Conservation (phyloP, 768 basidiomycete genomes). For the Imleria badia region DNA sequence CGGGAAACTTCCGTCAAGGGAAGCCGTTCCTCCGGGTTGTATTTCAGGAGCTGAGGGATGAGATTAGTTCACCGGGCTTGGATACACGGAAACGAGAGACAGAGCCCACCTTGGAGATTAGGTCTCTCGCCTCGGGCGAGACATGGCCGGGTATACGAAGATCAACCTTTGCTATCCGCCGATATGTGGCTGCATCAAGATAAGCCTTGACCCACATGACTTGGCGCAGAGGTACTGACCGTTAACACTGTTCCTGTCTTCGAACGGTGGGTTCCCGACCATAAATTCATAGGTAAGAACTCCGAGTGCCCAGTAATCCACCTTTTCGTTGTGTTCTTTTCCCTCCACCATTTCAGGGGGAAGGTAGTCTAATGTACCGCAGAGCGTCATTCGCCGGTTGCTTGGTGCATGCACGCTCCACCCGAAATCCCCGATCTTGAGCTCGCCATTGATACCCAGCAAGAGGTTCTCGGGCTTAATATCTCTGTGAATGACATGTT, state of each 20-base stretch:
- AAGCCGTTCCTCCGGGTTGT: constrained; percentile 76
- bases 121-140: constrained; percentile 44
- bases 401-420: constrained; percentile 98
- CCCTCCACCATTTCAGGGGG: constrained; percentile 99
- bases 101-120: constrained; percentile 42
- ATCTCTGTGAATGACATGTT: constrained; percentile 98
- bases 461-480: constrained; percentile 99
- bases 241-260: constrained; percentile 74
- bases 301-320: constrained; percentile 96
- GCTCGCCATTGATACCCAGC: constrained; percentile 90
- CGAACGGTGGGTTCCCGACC: constrained; percentile 81
- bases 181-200: constrained; percentile 70
- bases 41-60: constrained; percentile 67
- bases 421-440: constrained; percentile 98
- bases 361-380: constrained; percentile 94
- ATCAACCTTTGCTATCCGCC: constrained; percentile 86
- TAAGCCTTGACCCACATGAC: constrained; percentile 7
- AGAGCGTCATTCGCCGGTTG: constrained; percentile 85
- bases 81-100: not conserved
- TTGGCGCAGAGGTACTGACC: constrained; percentile 46
- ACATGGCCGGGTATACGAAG: constrained; percentile 48
- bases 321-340: constrained; percentile 83
- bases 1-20: constrained; percentile 69
- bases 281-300: constrained; percentile 97
- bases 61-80: constrained; percentile 13